Evolutionary conservation across 2,329 filamentous ascomycete genomes (phyloP), one percentile per base, ranked within the genome.

Genomic region (Cladophialophora immunda): DNA sequence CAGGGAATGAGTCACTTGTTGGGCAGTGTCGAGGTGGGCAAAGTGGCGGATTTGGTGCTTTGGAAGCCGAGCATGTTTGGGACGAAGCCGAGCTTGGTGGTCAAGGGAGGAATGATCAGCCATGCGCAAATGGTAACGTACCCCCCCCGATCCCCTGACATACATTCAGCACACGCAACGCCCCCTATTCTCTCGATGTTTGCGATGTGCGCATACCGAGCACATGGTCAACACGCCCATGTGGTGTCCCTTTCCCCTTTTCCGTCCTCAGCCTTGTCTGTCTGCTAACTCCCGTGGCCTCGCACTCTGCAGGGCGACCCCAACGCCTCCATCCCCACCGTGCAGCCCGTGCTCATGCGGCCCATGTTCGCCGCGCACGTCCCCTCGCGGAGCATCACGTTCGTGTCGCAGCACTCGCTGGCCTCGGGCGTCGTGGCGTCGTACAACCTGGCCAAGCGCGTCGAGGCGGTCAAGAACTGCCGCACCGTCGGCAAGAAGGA

Each of bases 1-100:
- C 94, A 98, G 79, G 94, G 94, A 2, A 96, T 98, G 89, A 81
- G 84, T 0, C 94, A 97, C 77, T 75, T 97, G 2, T 87, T 98
- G 69, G 94, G 94, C 7, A 94, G 91, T 72, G 81, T 97, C 62
- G 93, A 97, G 81, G 87, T 93, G 0, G 94, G 93, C 58, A 97
- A 97, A 81, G 79, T 97, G 56, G 94, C 94, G 0, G 94, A 98
- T 78, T 78, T 98, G 56, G 92, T 96, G 0, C 75, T 97, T 6
- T 98, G 94, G 94, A 89, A 90, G 56, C 91, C 93, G 6, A 86
- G 87, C 6, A 91, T 89, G 80, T 98, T 98, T 78, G 94, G 93
- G 32, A 90, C 91, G 25, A 97, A 97, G 83, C 94, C 94, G 0
- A 85, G 81, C 15, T 82, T 90, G 68, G 89, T 98, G 5, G 79